These are phyloP conservation scores for Trichocladium antarcticum DNA, from an alignment of 495 filamentous ascomycete genomes.

Conservation along the genomic window DNA sequence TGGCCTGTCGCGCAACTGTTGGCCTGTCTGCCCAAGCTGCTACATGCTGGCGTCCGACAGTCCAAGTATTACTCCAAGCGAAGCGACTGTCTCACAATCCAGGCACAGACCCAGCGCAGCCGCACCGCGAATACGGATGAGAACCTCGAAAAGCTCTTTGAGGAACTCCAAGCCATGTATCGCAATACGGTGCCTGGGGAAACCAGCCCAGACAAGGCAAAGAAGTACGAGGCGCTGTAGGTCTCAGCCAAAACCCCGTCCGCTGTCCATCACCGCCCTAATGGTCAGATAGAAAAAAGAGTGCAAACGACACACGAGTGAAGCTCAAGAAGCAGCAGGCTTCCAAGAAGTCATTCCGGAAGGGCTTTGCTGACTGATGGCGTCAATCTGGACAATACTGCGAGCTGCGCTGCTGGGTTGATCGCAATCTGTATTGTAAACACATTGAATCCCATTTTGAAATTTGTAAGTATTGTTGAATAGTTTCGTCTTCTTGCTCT, in stretches of 20 bases:
- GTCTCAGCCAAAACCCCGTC: too few relatives aligned
- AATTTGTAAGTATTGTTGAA: too few relatives aligned
- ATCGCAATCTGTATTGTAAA: too few relatives aligned
- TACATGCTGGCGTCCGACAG: slow-evolving; percentile 51
- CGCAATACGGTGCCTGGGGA: slow-evolving; percentile 29
- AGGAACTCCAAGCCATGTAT: slow-evolving; percentile 54
- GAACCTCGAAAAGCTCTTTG: slow-evolving; percentile 33
- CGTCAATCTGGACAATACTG: too few relatives aligned
- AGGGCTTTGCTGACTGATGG: slow-evolving; percentile 17
- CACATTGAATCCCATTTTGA: too few relatives aligned
- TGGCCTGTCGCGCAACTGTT: slow-evolving; percentile 47
- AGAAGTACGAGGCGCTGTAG: slow-evolving; percentile 34
- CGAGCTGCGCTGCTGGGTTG: too few relatives aligned
- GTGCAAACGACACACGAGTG: slow-evolving; percentile 58
- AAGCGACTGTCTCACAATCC: slow-evolving; percentile 42
- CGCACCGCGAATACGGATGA: slow-evolving; percentile 37
- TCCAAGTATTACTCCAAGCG: slow-evolving; percentile 61
- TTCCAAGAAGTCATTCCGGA: slow-evolving; percentile 66
- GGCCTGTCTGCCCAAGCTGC: slow-evolving; percentile 51
- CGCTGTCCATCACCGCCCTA: not conserved
- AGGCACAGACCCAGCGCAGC: slow-evolving; percentile 37
- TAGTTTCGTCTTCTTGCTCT: too few relatives aligned
- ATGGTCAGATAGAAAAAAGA: slow-evolving; percentile 47
- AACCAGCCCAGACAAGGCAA: slow-evolving; percentile 28
- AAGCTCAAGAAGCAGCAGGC: slow-evolving; percentile 66